Base-by-base conservation (phyloP, 2,329 filamentous ascomycete genomes). In the Trichoderma sp. region DNA sequence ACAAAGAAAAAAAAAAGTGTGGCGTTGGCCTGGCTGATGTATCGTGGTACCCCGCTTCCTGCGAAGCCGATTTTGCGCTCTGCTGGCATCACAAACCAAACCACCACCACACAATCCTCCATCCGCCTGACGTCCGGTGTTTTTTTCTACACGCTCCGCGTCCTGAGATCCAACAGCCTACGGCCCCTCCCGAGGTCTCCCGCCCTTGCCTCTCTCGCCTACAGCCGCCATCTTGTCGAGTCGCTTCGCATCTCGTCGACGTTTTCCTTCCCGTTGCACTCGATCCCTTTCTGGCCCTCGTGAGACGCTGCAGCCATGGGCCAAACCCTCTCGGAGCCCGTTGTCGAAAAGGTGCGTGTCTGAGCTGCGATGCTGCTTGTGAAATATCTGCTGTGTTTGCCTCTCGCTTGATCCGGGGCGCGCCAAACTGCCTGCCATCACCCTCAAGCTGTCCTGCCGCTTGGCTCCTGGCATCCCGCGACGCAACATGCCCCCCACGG, bases 261-360 rank as follows among this genome's bases (percentile, higher is more conserved):
- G 62, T 65, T 60, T 43, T 58, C 62, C 34, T 11, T 32, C 53
- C 43, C 66, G 47, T 21, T 30, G 53, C 24, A 43, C 60, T 70
- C 66, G 64, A 61, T 71, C 43, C 62, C 43, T 57, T 62, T 63
- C 63, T 69, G 68, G 71, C 70, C 71, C 71, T 67, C 70, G 70
- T 74, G 72, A 73, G 64, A 71, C 75, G 75, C 73, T 76, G 76
- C 70, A 80, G 76, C 75, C 85, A 99, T 99, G 96, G 96, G 96
- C 89, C 96, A 99, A 88, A 99, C 96, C 84, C 91, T 99, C 81
- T 98, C 95, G 80, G 96, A 99, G 88, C 96, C 96, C 80, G 95
- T 99, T 80, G 93, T 97, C 83, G 96, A 98, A 82, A 99, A 99
- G 95, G 96, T 99, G 76, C 76, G 80, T 79, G 72, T 36, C 24